phyloP scores from a whole-genome alignment of 2,329 filamentous ascomycete genomes.

The Ophiocordyceps sinensis region DNA sequence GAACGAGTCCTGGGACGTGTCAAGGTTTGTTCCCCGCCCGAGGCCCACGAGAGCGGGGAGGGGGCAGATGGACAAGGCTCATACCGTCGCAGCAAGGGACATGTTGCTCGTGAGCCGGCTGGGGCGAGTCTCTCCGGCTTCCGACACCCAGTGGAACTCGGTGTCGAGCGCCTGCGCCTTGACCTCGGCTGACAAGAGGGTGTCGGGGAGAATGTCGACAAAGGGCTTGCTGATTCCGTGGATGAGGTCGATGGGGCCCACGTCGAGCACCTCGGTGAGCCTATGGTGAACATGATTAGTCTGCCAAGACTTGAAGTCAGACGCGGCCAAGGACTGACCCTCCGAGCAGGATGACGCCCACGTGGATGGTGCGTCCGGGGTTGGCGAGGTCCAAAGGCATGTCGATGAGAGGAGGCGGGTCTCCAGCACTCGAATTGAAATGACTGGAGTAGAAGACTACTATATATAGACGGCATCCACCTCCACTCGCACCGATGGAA shows the following conservation, averaged over 20 bases:
- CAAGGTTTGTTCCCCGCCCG: not conserved
- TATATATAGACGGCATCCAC: too few relatives aligned
- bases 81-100: slow-evolving; percentile 15
- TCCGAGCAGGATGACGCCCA: slow-evolving; percentile 15
- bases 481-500: too few relatives aligned
- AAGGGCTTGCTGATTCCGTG: slow-evolving; percentile 6
- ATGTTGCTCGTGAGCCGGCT: slow-evolving; percentile 12
- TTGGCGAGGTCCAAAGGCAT: slow-evolving; percentile 1
- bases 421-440: too few relatives aligned
- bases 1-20: slow-evolving; percentile 20
- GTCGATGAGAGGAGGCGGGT: not conserved
- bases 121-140: slow-evolving; percentile 6
- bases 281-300: slow-evolving; percentile 5
- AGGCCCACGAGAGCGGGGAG: not conserved
- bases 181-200: slow-evolving; percentile 4
- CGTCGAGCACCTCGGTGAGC: slow-evolving; percentile 18
- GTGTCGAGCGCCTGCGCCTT: slow-evolving; percentile 12
- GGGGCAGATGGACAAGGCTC: not conserved
- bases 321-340: slow-evolving; percentile 4
- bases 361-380: slow-evolving; percentile 7
- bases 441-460: too few relatives aligned
- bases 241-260: slow-evolving; percentile 18
- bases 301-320: not conserved
- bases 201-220: slow-evolving; percentile 6
- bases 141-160: slow-evolving; percentile 20